These are phyloP conservation scores for Sphenostylis stenocarpa DNA, from an alignment of 306 rosid species.

Conservation along the genomic window DNA sequence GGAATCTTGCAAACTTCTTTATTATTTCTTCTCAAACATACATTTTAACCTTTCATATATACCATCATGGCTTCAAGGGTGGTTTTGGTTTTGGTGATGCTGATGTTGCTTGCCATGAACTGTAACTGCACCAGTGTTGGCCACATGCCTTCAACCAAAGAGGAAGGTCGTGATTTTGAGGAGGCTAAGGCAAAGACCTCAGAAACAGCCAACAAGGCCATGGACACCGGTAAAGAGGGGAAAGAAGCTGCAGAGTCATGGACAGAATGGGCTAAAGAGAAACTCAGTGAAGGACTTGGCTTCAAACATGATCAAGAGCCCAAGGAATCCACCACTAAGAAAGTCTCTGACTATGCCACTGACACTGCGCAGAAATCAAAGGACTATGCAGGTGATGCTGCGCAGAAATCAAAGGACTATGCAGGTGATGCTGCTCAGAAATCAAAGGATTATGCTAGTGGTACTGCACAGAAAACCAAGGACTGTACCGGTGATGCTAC, in stretches of 20 bases:
- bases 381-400: neutral
- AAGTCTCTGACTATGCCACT: neutral
- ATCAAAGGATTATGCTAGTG: neutral
- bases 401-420: constrained; percentile 4
- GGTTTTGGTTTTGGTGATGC: constrained; percentile 14
- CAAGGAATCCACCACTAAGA: neutral
- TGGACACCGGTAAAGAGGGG: constrained; percentile 42
- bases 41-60: neutral
- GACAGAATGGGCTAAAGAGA: constrained; percentile 92
- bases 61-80: constrained; percentile 46
- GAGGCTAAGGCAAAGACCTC: constrained; percentile 34
- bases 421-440: neutral
- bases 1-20: neutral
- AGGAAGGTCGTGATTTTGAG: constrained; percentile 47
- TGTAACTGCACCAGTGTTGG: constrained; percentile 44
- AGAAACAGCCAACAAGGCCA: constrained; percentile 31
- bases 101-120: constrained; percentile 1
- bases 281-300: constrained; percentile 66
- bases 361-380: neutral
- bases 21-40: neutral
- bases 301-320: constrained; percentile 41
- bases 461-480: neutral
- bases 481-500: neutral
- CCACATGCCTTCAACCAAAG: constrained; percentile 41
- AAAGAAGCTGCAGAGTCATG: constrained; percentile 63